Evolutionary conservation across 1,139 yeast species (phyloP), one percentile per base, ranked within the genome.

Genomic region (Chernovozyma sophiae-reginae): DNA sequence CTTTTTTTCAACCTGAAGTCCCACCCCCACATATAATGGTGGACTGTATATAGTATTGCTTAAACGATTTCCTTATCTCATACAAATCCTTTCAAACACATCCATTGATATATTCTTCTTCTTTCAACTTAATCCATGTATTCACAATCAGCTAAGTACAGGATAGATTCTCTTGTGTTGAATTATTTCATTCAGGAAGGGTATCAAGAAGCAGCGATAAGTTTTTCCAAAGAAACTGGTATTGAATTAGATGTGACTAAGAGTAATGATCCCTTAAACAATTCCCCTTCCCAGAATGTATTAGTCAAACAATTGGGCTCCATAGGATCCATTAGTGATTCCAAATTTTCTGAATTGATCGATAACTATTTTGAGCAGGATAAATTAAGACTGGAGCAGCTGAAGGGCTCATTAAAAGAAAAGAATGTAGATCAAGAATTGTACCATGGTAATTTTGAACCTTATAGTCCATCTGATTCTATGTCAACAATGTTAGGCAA

Each of bases 171-270:
- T 32, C 55, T 77, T 39, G 65, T 79, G 2, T 62, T 78, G 43
- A 72, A 76, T 52, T 77, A 76, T 53, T 63, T 78, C 41, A 70
- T 79, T 19, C 74, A 73, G 42, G 83, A 79, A 49, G 83, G 83
- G 0, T 74, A 75, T 48, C 70, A 72, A 37, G 64, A 69, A 14
- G 78, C 83, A 0, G 78, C 79, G 1, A 34, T 58, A 3, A 62
- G 67, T 32, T 74, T 78, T 52, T 68, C 81, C 4, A 56, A 57
- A 31, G 83, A 78, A 43, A 58, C 60, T 11, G 49, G 53, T 23
- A 48, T 58, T 35, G 19, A 22, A 36, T 10, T 30, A 15, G 36
- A 22, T 30, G 29, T 8, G 30, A 35, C n/a, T 22, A 27, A 13
- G 36, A 37, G 42, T 38, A 33, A 29, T 7, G 23, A 20, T 10